Base-by-base conservation (phyloP, 768 basidiomycete species). In the Leucosporidium scottii region DNA sequence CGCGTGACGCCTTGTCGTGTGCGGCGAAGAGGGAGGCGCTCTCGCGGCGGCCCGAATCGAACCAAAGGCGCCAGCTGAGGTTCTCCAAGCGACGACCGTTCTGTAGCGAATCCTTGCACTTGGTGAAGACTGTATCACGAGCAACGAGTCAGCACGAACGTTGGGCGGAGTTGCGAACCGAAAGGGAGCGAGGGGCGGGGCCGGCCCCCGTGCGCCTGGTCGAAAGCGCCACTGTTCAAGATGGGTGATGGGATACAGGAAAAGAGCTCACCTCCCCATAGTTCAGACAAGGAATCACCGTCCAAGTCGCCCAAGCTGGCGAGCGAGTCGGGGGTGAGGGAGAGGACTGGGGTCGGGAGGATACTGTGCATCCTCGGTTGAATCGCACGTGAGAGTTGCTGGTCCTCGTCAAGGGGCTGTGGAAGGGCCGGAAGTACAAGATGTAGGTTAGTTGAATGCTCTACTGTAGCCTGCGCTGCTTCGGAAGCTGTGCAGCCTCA, bases 81-180 rank as follows among this genome's bases (percentile, higher is more conserved):
- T 93, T 91, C 79, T 93, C 91, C 34, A 92, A 82, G 34, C 91
- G 80, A 9, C 81, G 82, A n/a, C 91, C 91, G 73, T 92, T 87
- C 73, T 87, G 83, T 4, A 93, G 80, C 2, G 85, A 85, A 71
- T 84, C 83, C 78, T 89, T 90, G 81, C 87, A 90, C 77, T 90
- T 89, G 61, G 88, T 85, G 75, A 93, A 91, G 10, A 93, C 91
- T 90, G 73, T 44, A 20, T n/a, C 2, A 27, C 1, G 36, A 28
- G 27, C 17, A 50, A 9, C 39, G 5, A 58, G 21, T 12, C 51
- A 25, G 1, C 34, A 4, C 53, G 21, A 34, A 59, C n/a, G 28
- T 4, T 25, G 39, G 50, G 27, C 18, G 49, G 23, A 34, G n/a
- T 44, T 25, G n/a, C 17, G 20, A 44, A 27, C 55, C 28, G 31